Percentiles rank a stretch among this genome's conserved stretches.
These are phyloP conservation scores for Microbotryomycetes sp. DNA, from an alignment of 1,284 basidiomycete genomes.

Conservation along the genomic window DNA sequence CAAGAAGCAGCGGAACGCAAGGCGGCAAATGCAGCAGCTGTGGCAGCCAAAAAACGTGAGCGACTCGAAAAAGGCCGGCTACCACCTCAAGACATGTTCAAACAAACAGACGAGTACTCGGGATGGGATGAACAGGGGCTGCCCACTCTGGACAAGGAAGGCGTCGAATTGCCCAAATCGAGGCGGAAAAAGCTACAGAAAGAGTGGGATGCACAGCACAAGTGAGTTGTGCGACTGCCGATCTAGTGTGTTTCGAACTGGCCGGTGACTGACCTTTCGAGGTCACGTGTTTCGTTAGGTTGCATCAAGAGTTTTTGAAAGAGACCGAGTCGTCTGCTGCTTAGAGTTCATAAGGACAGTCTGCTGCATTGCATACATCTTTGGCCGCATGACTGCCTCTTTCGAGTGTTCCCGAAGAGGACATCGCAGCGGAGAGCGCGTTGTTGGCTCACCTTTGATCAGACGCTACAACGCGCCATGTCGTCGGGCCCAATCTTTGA, in stretches of 20 bases:
- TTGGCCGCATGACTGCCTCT: too few relatives aligned
- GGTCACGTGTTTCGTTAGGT: neutral
- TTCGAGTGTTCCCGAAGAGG: too few relatives aligned
- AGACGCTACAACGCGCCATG: neutral
- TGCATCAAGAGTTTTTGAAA: constrained; percentile 31
- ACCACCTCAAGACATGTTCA: constrained; percentile 73
- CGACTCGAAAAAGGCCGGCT: constrained; percentile 78
- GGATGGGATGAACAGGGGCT: constrained; percentile 83
- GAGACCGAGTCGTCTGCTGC: neutral
- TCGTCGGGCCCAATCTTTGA: constrained; percentile 14
- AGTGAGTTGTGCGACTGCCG: constrained; percentile 39
- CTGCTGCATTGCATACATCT: neutral
- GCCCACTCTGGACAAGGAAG: constrained; percentile 74
- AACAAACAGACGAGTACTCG: constrained; percentile 52
- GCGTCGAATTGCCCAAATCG: constrained; percentile 79
- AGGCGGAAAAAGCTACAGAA: constrained; percentile 74
- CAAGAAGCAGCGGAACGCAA: constrained; percentile 79
- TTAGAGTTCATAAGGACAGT: neutral
- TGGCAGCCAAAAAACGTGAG: constrained; percentile 63
- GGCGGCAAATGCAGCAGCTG: constrained; percentile 63
- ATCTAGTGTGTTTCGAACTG: neutral
- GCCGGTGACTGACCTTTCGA: neutral
- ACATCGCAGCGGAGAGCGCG: too few relatives aligned
- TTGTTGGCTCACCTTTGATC: neutral
- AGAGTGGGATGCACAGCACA: constrained; percentile 68